Evolutionary conservation across 148 eudicot genomes (phyloP).

Genomic region (Chenopodium quinoa): DNA sequence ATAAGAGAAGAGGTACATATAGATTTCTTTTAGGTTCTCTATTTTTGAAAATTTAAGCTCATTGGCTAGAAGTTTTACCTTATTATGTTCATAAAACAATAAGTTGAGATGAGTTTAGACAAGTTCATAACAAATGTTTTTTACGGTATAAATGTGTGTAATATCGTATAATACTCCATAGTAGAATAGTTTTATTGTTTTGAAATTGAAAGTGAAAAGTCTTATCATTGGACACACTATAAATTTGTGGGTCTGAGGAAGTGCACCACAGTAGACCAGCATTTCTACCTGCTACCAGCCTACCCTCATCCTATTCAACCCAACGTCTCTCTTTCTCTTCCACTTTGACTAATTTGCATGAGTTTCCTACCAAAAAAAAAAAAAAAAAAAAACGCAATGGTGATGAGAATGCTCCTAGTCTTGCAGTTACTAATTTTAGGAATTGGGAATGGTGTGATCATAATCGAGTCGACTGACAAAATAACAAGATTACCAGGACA

Average conservation of each 20-base stretch:
- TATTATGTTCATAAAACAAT: too few relatives aligned
- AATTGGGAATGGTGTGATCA: neutral
- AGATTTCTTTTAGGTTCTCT: too few relatives aligned
- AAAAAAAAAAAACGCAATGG: neutral
- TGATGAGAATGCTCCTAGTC: neutral
- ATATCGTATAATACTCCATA: too few relatives aligned
- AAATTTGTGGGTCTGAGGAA: neutral
- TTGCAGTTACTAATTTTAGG: neutral
- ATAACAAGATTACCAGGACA: constrained; percentile 70
- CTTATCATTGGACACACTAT: neutral
- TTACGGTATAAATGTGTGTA: too few relatives aligned
- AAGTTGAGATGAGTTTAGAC: too few relatives aligned
- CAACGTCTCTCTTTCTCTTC: constrained; percentile 2
- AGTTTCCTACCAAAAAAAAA: neutral
- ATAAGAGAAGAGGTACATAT: too few relatives aligned
- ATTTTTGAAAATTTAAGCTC: too few relatives aligned
- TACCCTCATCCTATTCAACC: neutral
- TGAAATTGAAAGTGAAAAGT: neutral
- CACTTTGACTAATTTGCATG: neutral
- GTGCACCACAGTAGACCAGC: neutral
- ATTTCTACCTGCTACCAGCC: neutral
- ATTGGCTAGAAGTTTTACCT: too few relatives aligned
- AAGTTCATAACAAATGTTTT: too few relatives aligned
- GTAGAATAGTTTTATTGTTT: too few relatives aligned
- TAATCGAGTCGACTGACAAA: constrained; percentile 32